Base-by-base conservation (phyloP, 805 yeast species). In the Candida nemodendra region DNA sequence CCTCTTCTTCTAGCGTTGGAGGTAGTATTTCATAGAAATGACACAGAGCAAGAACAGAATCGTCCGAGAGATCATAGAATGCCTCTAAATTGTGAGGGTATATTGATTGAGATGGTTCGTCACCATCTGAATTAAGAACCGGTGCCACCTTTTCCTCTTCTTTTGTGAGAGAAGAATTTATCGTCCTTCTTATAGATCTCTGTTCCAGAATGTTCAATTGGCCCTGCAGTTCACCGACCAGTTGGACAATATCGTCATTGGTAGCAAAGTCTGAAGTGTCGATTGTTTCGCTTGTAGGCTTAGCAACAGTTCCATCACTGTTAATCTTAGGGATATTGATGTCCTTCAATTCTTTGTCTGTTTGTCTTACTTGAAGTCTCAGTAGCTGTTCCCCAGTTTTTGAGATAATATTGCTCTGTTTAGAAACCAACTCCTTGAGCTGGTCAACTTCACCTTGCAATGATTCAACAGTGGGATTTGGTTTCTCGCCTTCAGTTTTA, bases 171-270 rank as follows among this genome's bases (percentile, higher is more conserved):
- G 71, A 69, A 1, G 84, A 67, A 56, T 89, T 89, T 45, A 76
- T 74, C 3, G 80, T 66, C 59, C 98, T 72, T 47, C 84, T 72
- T 30, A 85, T 73, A 13, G 84, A 75, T 49, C 95, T 74, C 48
- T 85, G 86, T 56, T 90, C 98, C 23, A 84, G 58, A 17, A 74
- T 67, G 36, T 85, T 90, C 53, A 90, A 70, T 62, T 90, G 97
- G 7, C 86, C 85, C 62, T 90, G 97, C 39, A 90, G 65, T 60
- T 90, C 98, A 9, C 86, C 87, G 11, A 89, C 97, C 31, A 90
- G 68, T 56, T 87, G 91, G 3, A 84, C 84, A 9, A 90, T 65
- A 55, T 91, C 98, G 41, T 85, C 95, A 48, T 86, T 83, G 3
- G 91, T 79, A 25, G 81, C 86, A 47, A 72, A 81, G 45, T 82